Evolutionary conservation across 2,329 filamentous ascomycete species (phyloP).

Genomic region (Calonectria ilicicola): DNA sequence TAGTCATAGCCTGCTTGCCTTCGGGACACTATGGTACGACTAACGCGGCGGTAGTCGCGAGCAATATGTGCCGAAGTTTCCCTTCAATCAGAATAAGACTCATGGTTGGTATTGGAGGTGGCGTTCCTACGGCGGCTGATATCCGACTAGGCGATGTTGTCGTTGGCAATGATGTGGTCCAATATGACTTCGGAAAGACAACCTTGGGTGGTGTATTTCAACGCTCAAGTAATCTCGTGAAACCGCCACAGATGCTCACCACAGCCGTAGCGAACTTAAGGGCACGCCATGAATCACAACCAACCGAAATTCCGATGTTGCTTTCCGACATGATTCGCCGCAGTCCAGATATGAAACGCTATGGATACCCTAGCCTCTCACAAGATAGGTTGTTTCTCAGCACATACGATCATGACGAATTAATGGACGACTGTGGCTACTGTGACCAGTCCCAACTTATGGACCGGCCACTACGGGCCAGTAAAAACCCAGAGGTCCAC

Average conservation of each 20-base stretch:
- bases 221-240: not conserved
- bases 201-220: not conserved
- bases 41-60: constrained; percentile 39
- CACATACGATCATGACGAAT: not conserved
- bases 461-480: not conserved
- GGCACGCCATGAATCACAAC: not conserved
- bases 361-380: not conserved
- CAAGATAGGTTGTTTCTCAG: not conserved
- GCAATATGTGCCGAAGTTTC: constrained; percentile 53
- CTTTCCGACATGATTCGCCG: not conserved
- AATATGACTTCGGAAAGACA: constrained; percentile 40
- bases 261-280: not conserved
- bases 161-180: constrained; percentile 39
- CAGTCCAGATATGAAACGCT: not conserved
- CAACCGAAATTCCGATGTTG: not conserved
- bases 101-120: constrained; percentile 42
- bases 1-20: constrained; percentile 43
- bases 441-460: not conserved
- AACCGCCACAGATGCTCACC: not conserved
- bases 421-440: not conserved
- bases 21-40: constrained; percentile 32
- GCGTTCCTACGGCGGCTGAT: constrained; percentile 27
- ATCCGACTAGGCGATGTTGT: constrained; percentile 42
- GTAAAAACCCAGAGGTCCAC: constrained; percentile 1
- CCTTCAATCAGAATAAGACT: constrained; percentile 32